Percentiles rank a stretch among this genome's conserved stretches.
phyloP scores from a whole-genome alignment of 768 basidiomycete species.

The Hypsizygus marmoreus region DNA sequence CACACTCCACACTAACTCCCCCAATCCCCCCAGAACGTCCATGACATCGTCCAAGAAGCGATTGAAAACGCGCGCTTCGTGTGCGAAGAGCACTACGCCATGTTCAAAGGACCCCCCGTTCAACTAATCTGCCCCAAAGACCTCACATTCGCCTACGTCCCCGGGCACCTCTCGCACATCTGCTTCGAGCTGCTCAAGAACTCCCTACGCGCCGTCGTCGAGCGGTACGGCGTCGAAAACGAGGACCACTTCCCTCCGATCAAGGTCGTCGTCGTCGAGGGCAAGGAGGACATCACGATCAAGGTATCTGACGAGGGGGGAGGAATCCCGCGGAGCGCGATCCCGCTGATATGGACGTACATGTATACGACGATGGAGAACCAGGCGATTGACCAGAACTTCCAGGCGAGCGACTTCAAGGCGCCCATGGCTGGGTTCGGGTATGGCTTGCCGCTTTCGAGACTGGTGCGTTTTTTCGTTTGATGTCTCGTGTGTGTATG shows the following conservation, averaged over 20 bases:
- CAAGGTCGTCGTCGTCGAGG: slow-evolving; percentile 93
- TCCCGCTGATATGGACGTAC: slow-evolving; percentile 98
- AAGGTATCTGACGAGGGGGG: slow-evolving; percentile 99
- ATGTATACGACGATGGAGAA: slow-evolving; percentile 91
- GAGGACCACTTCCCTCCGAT: slow-evolving; percentile 86
- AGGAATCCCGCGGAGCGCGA: slow-evolving; percentile 84
- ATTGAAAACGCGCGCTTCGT: slow-evolving; percentile 96
- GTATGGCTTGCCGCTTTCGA: slow-evolving; percentile 89
- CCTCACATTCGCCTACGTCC: slow-evolving; percentile 92
- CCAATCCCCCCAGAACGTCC: slow-evolving; percentile 65
- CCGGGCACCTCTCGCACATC: slow-evolving; percentile 95
- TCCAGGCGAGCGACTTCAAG: slow-evolving; percentile 87
- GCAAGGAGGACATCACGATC: slow-evolving; percentile 98
- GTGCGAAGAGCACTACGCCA: slow-evolving; percentile 94
- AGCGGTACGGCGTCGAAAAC: slow-evolving; percentile 81
- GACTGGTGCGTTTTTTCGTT: slow-evolving; percentile 62
- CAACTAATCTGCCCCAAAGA: slow-evolving; percentile 91
- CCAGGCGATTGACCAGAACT: slow-evolving; percentile 73
- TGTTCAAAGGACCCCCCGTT: slow-evolving; percentile 95
- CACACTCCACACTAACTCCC: background rate
- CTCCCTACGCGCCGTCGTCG: slow-evolving; percentile 94
- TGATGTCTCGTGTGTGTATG: background rate
- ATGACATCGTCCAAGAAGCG: slow-evolving; percentile 97
- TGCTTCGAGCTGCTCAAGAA: slow-evolving; percentile 97
- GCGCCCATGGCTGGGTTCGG: slow-evolving; percentile 98